Conservation (phyloP, 2,329 filamentous ascomycete species). For the Fusarium equiseti region DNA sequence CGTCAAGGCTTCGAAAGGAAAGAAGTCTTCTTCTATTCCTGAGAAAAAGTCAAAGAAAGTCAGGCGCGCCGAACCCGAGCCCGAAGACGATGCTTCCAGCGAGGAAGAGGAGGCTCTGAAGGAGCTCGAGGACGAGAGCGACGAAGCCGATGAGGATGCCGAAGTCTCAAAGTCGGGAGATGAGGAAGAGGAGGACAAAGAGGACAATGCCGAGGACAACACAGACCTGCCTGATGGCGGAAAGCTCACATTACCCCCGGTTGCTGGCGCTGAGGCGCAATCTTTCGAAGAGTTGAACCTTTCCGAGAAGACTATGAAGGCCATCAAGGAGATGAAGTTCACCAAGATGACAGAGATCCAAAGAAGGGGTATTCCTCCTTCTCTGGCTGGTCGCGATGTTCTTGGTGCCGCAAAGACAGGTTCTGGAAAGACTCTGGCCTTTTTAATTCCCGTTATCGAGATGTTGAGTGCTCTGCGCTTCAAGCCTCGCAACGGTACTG, state of each 20-base stretch:
- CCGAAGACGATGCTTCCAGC: slow-evolving; percentile 45
- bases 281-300: slow-evolving; percentile 86
- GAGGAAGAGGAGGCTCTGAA: slow-evolving; percentile 48
- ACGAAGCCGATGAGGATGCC: slow-evolving; percentile 49
- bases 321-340: slow-evolving; percentile 92
- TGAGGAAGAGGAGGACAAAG: slow-evolving; percentile 44
- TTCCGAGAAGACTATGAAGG: slow-evolving; percentile 88
- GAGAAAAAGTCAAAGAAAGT: slow-evolving; percentile 58
- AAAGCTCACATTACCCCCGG: slow-evolving; percentile 64
- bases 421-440: slow-evolving; percentile 94
- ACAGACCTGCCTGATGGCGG: slow-evolving; percentile 54
- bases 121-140: slow-evolving; percentile 43
- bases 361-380: slow-evolving; percentile 84
- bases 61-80: slow-evolving; percentile 52
- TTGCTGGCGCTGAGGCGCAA: slow-evolving; percentile 69
- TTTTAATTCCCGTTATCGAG: slow-evolving; percentile 93
- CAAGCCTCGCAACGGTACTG: slow-evolving; percentile 94
- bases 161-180: slow-evolving; percentile 48
- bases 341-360: slow-evolving; percentile 97
- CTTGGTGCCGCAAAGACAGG: slow-evolving; percentile 96
- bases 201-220: slow-evolving; percentile 48
- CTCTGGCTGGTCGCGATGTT: slow-evolving; percentile 90
- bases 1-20: slow-evolving; percentile 44
- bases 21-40: slow-evolving; percentile 43
- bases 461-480: slow-evolving; percentile 91